Evolutionary conservation across 2,329 filamentous ascomycete genomes (phyloP).

Genomic region (Aphanoascus verrucosus): DNA sequence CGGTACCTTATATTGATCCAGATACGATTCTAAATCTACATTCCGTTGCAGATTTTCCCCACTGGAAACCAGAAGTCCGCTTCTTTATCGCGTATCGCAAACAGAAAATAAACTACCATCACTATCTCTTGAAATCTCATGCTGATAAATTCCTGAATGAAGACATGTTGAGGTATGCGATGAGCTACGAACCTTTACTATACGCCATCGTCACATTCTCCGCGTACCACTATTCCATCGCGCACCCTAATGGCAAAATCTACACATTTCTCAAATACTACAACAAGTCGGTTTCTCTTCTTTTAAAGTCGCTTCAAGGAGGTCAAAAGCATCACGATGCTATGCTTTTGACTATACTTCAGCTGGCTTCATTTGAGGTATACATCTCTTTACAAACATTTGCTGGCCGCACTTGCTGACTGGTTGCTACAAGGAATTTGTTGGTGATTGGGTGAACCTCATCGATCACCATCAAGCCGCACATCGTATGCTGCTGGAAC

Average conservation of each 20-base stretch:
- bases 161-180: constrained; percentile 59
- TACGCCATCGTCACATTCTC: constrained; percentile 82
- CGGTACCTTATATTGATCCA: constrained; percentile 14
- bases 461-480: constrained; percentile 89
- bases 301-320: constrained; percentile 60
- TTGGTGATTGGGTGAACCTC: constrained; percentile 91
- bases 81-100: constrained; percentile 70
- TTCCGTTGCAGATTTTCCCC: constrained; percentile 20
- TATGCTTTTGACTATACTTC: constrained; percentile 76
- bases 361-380: constrained; percentile 90
- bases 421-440: constrained; percentile 56
- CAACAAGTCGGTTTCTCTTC: constrained; percentile 69
- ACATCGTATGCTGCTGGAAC: constrained; percentile 62
- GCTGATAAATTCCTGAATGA: constrained; percentile 61
- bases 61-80: constrained; percentile 53
- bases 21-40: not conserved
- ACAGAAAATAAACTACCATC: constrained; percentile 66
- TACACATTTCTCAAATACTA: constrained; percentile 81
- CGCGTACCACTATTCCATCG: constrained; percentile 71
- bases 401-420: constrained; percentile 12
- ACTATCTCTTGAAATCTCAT: constrained; percentile 69
- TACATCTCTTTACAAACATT: constrained; percentile 16
- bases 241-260: constrained; percentile 59
- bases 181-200: constrained; percentile 68
- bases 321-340: constrained; percentile 60